phyloP scores from a whole-genome alignment of 2,329 filamentous ascomycete species.

The Bipolaris zeicola region DNA sequence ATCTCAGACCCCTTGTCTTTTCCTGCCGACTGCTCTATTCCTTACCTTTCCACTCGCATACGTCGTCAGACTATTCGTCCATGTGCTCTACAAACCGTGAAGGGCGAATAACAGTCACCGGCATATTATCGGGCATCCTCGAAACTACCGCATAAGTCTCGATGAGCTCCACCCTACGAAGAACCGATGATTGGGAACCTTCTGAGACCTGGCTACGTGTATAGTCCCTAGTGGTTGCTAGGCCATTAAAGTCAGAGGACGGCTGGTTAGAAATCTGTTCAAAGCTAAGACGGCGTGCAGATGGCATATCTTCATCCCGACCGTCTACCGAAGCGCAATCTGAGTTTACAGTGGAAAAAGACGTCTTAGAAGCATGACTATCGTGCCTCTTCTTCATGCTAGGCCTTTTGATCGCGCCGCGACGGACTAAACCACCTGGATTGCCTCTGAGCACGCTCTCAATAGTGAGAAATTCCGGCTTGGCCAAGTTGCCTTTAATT shows the following conservation, averaged over 20 bases:
- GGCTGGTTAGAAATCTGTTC: not conserved
- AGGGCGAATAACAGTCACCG: not conserved
- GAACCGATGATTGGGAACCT: too few relatives aligned
- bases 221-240: not conserved
- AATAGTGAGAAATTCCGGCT: not conserved
- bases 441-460: not conserved
- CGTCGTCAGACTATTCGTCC: not conserved
- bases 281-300: constrained; percentile 4
- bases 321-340: not conserved
- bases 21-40: not conserved
- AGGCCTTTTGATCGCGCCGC: not conserved
- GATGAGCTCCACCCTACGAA: not conserved
- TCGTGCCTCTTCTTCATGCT: not conserved
- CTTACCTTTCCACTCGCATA: not conserved
- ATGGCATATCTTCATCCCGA: not conserved
- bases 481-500: not conserved
- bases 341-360: not conserved
- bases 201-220: not conserved
- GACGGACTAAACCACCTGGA: not conserved
- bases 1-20: not conserved
- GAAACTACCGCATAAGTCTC: not conserved
- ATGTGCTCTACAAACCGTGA: not conserved
- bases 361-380: not conserved
- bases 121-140: not conserved
- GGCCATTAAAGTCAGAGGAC: not conserved